A percentile compares a stretch with the other conserved stretches of the same genome.
Evolutionary conservation across 345 rosid genomes (phyloP).

Genomic region (Aegle marmelos): DNA sequence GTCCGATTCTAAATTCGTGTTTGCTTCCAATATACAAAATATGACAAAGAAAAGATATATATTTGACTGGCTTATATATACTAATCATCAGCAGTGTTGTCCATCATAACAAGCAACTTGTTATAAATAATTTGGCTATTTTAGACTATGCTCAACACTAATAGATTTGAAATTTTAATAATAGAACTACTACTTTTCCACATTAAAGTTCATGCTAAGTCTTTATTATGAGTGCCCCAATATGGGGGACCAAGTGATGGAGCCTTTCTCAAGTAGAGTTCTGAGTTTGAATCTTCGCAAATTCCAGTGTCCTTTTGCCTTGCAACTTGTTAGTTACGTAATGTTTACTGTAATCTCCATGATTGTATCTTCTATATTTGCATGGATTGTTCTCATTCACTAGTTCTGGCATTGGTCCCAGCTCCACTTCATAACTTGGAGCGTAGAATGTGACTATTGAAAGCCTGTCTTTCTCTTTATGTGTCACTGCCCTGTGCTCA

Average conservation of each 20-base stretch:
- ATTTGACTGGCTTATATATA: not conserved
- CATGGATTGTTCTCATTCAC: slow-evolving; percentile 75
- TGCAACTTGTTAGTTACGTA: slow-evolving; percentile 77
- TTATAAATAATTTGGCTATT: not conserved
- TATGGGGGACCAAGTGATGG: not conserved
- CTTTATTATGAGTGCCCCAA: not conserved
- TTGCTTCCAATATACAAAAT: slow-evolving; percentile 9
- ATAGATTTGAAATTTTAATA: slow-evolving; percentile 1
- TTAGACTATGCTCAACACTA: not conserved
- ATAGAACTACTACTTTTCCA: not conserved
- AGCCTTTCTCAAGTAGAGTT: slow-evolving; percentile 4
- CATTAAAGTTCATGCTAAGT: not conserved
- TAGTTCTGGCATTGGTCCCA: slow-evolving; percentile 74
- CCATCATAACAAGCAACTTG: slow-evolving; percentile 16
- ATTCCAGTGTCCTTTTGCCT: slow-evolving; percentile 87
- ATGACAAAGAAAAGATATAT: not conserved
- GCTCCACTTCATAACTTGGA: slow-evolving; percentile 81
- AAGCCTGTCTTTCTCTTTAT: slow-evolving; percentile 67
- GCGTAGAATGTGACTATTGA: slow-evolving; percentile 96
- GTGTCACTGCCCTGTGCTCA: slow-evolving; percentile 91
- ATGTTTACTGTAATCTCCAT: slow-evolving; percentile 89
- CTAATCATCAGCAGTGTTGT: slow-evolving; percentile 9
- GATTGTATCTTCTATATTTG: slow-evolving; percentile 81
- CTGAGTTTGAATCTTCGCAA: slow-evolving; percentile 56
- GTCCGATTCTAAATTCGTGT: not conserved